Evolutionary conservation across 1,284 basidiomycete species (phyloP).

Genomic region (Stereum hirsutum): DNA sequence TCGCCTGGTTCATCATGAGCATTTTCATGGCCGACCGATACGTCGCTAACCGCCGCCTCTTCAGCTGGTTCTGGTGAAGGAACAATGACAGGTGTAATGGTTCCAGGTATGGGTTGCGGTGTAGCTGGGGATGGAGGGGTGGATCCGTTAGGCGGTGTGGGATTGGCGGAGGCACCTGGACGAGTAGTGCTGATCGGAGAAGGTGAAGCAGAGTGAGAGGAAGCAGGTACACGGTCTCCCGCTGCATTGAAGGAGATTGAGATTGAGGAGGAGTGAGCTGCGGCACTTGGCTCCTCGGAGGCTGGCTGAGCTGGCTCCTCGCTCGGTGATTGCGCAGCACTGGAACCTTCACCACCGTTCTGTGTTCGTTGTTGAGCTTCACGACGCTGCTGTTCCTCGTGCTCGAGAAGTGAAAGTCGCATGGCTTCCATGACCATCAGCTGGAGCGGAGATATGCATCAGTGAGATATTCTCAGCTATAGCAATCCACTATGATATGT

Average conservation of each 20-base stretch:
- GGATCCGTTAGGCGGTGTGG: neutral
- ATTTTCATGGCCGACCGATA: neutral
- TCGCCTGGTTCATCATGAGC: neutral
- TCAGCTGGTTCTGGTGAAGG: neutral
- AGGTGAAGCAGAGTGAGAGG: neutral
- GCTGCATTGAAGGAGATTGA: conserved; percentile 4
- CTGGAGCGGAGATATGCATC: conserved; percentile 29
- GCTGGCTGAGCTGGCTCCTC: neutral
- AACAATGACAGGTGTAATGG: neutral
- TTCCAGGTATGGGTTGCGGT: neutral
- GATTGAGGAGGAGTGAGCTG: neutral
- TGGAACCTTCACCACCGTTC: conserved; percentile 28
- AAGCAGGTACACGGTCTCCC: neutral
- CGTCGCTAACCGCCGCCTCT: neutral
- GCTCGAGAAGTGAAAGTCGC: conserved; percentile 89
- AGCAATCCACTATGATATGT: neutral
- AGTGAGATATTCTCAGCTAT: conserved; percentile 2
- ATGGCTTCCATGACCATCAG: conserved; percentile 99
- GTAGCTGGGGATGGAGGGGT: neutral
- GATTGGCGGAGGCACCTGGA: neutral
- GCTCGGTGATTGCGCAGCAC: too few relatives aligned
- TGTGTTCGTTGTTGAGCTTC: conserved; percentile 51
- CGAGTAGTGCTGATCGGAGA: neutral
- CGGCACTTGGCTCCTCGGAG: conserved; percentile 5
- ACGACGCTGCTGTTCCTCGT: conserved; percentile 72